These are phyloP conservation scores for Canariomyces notabilis DNA, from an alignment of 2,329 filamentous ascomycete genomes.

Conservation along the genomic window DNA sequence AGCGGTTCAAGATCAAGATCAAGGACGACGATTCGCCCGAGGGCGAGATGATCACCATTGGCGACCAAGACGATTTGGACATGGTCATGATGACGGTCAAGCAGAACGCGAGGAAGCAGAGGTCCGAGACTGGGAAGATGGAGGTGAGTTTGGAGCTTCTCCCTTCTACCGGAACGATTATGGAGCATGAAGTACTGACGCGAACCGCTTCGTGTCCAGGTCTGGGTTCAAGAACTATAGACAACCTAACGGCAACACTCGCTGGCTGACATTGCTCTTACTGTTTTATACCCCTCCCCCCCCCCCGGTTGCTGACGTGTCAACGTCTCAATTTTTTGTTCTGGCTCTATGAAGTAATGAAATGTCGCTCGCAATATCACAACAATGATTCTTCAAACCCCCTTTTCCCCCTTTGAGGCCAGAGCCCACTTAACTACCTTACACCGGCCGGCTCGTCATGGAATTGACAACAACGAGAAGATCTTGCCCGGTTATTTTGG, in stretches of 20 bases:
- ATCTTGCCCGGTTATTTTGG: background rate
- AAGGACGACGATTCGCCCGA: constrained; percentile 70
- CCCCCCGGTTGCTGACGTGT: constrained; percentile 1
- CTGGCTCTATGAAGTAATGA: constrained; percentile 18
- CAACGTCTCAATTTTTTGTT: background rate
- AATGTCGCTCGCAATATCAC: constrained; percentile 11
- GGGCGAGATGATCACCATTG: constrained; percentile 94
- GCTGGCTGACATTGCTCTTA: background rate
- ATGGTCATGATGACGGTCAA: constrained; percentile 72
- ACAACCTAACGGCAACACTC: constrained; percentile 5
- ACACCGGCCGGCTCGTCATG: background rate
- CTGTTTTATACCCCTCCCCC: constrained; percentile 15
- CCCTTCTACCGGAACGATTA: background rate
- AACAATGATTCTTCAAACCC: too few relatives aligned
- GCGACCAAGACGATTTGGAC: constrained; percentile 91
- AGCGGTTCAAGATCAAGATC: constrained; percentile 84
- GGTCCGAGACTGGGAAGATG: constrained; percentile 83
- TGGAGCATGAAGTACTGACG: constrained; percentile 20
- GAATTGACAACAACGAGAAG: background rate
- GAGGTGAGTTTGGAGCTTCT: constrained; percentile 60
- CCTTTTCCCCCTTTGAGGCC: too few relatives aligned
- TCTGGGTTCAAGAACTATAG: constrained; percentile 33
- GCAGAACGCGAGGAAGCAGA: constrained; percentile 64
- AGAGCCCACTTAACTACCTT: too few relatives aligned
- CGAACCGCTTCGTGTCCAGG: constrained; percentile 21